A percentile compares a stretch with the other conserved stretches of the same genome.
phyloP scores from a whole-genome alignment of 2,329 filamentous ascomycete genomes.

The Bipolaris bicolor region DNA sequence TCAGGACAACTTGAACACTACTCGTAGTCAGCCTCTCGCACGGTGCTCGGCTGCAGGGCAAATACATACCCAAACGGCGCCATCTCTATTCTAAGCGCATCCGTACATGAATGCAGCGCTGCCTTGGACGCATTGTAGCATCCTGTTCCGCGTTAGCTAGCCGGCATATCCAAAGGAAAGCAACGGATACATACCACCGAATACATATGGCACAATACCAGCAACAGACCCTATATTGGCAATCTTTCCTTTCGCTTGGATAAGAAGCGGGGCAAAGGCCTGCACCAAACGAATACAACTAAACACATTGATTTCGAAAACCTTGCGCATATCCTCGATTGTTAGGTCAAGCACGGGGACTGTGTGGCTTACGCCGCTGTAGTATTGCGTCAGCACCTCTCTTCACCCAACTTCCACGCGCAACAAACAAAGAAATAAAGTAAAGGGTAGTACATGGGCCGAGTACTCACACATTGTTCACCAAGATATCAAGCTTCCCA shows the following conservation, averaged over 20 bases:
- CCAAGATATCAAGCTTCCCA: background rate
- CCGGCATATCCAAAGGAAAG: background rate
- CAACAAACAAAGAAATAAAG: background rate
- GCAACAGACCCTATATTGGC: background rate
- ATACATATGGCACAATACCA: background rate
- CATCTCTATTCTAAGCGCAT: background rate
- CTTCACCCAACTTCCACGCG: background rate
- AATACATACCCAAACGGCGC: background rate
- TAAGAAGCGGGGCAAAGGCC: background rate
- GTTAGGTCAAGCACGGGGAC: background rate
- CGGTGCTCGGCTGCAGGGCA: too few relatives aligned
- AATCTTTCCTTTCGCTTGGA: background rate
- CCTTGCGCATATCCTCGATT: background rate
- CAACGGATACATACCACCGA: background rate
- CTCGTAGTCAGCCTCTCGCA: background rate
- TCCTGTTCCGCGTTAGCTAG: background rate
- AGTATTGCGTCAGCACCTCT: background rate
- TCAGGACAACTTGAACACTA: background rate
- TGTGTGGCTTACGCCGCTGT: background rate
- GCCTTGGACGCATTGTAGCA: conserved; percentile 1
- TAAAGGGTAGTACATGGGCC: background rate
- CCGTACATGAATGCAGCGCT: background rate
- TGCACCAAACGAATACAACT: background rate
- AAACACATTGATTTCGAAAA: background rate
- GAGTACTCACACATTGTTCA: background rate